Evolutionary conservation across 2,329 filamentous ascomycete species (phyloP).

Genomic region (Ophiostoma angusticollis): DNA sequence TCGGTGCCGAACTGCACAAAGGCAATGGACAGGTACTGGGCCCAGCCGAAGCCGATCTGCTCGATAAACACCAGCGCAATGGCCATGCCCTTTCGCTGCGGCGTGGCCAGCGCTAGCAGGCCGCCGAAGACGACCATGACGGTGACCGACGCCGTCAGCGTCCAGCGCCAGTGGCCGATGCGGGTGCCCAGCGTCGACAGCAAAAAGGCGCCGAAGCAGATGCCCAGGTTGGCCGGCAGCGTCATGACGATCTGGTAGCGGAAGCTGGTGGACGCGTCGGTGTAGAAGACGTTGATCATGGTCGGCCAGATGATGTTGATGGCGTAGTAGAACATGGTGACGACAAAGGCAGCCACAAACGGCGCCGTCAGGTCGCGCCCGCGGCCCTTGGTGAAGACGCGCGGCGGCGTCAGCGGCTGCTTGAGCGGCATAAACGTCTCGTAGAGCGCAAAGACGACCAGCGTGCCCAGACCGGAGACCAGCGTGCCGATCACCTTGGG

Average conservation of each 20-base stretch:
- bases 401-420: slow-evolving; percentile 29
- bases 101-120: slow-evolving; percentile 29
- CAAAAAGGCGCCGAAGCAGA: slow-evolving; percentile 28
- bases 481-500: slow-evolving; percentile 25
- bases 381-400: slow-evolving; percentile 30
- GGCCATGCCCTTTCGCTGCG: slow-evolving; percentile 30
- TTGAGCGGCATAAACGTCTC: slow-evolving; percentile 25
- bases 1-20: slow-evolving; percentile 36
- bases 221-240: slow-evolving; percentile 31
- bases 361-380: slow-evolving; percentile 36
- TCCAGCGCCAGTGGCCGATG: slow-evolving; percentile 34
- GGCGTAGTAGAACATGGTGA: slow-evolving; percentile 40
- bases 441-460: slow-evolving; percentile 26
- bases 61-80: slow-evolving; percentile 34
- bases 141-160: slow-evolving; percentile 28
- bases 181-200: slow-evolving; percentile 28
- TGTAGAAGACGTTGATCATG: slow-evolving; percentile 33
- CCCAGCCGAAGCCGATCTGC: slow-evolving; percentile 33
- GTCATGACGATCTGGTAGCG: slow-evolving; percentile 25
- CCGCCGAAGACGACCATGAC: slow-evolving; percentile 36
- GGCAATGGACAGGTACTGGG: slow-evolving; percentile 33
- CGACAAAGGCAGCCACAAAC: slow-evolving; percentile 29
- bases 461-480: slow-evolving; percentile 22
- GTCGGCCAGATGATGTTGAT: slow-evolving; percentile 33
- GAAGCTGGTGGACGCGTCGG: slow-evolving; percentile 22